Base-by-base conservation (phyloP, 2,329 filamentous ascomycete genomes). In the Stromatinia cepivora region DNA sequence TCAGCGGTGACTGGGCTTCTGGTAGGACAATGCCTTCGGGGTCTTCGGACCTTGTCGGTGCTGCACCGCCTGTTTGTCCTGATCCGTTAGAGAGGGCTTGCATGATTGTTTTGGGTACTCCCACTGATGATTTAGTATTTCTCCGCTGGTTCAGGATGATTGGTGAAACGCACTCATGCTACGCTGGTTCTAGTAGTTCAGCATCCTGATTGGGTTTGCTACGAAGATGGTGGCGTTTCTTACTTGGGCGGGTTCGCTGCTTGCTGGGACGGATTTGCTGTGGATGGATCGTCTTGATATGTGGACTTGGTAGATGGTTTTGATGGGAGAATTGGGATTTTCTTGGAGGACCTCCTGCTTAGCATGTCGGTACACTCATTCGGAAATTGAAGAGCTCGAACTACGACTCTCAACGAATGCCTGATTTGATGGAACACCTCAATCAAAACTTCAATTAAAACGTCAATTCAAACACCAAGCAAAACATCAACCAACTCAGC, bases 11-110 rank as follows among this genome's bases (percentile, higher is more conserved):
- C 31, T 63, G 61, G 46, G 34, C 46, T 17, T 50, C 13, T 28
- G 61, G 61, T 63, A 63, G 61, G 46, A 28, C 46, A 39, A 34
- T 28, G 4, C 34, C n/a, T 39, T 52, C n/a, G 3, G 4, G 46
- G 61, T 39, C 61, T 63, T 42, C 31, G 46, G n/a, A 39, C 17
- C 46, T 63, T 15, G 46, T 52, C 17, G 31, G 61, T 39, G 46
- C 48, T 63, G 46, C 46, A 63, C 46, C 46, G 31, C 61, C 31
- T 39, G 1, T 63, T 63, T 36, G 61, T 52, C 28, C 46, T 63
- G 61, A 63, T 20, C 61, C 34, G 46, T 52, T 39, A 63, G 61
- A 63, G 61, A 63, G 61, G 61, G 9, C 61, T 63, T 63, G 28
- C 4, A 39, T 25, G 22, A 10, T 52, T 52, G 46, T 63, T 28